Conservation (phyloP, 2,329 filamentous ascomycete species). For the Cytospora piceae region DNA sequence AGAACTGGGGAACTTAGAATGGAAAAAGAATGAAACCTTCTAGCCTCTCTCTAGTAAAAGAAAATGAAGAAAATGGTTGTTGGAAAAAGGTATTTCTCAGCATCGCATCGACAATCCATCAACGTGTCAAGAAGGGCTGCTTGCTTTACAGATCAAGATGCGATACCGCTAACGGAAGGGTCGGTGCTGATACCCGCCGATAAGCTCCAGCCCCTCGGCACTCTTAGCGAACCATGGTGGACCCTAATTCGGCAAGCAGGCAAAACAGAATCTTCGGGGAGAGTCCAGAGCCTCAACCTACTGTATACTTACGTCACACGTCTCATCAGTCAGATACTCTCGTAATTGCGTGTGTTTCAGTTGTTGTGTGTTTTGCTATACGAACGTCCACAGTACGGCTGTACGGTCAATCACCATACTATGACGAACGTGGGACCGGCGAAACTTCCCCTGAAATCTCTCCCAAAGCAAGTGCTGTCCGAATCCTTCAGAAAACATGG, state of each 20-base stretch:
- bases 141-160: not conserved
- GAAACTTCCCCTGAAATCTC: not conserved
- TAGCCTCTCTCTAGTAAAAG: not conserved
- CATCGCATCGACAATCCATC: not conserved
- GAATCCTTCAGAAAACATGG: not conserved
- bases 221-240: constrained; percentile 4
- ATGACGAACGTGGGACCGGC: not conserved
- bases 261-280: not conserved
- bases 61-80: not conserved
- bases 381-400: too few relatives aligned
- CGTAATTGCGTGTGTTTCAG: not conserved
- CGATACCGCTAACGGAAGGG: constrained; percentile 4
- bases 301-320: not conserved
- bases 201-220: constrained; percentile 17
- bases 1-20: not conserved
- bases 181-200: constrained; percentile 13
- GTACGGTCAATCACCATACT: too few relatives aligned
- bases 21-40: not conserved
- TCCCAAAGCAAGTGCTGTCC: not conserved
- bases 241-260: not conserved
- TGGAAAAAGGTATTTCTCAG: not conserved
- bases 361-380: too few relatives aligned
- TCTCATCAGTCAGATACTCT: not conserved
- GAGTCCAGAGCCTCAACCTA: not conserved
- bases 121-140: constrained; percentile 27